Conservation (phyloP, 352 stramenopile genomes). For the Globisporangium iwayamae region DNA sequence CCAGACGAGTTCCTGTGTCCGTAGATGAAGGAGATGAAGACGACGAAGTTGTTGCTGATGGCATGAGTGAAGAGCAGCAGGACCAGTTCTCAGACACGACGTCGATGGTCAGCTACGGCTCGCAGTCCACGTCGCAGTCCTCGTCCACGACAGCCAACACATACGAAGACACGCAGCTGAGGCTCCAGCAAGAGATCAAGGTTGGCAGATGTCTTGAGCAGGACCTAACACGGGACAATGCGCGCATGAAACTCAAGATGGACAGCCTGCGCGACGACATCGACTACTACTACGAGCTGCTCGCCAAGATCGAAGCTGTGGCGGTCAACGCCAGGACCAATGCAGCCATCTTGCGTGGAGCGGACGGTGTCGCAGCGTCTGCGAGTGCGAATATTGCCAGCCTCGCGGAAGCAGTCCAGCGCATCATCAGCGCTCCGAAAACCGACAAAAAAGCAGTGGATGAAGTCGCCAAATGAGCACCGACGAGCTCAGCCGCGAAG, state of each 20-base stretch:
- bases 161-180: slow-evolving; percentile 13
- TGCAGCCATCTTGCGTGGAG: not conserved
- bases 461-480: not conserved
- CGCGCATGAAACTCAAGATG: slow-evolving; percentile 43
- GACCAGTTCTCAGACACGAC: not conserved
- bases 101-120: not conserved
- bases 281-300: slow-evolving; percentile 45
- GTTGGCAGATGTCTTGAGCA: slow-evolving; percentile 34
- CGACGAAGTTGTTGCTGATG: not conserved
- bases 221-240: slow-evolving; percentile 43
- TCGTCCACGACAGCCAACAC: not conserved
- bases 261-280: slow-evolving; percentile 41
- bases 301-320: slow-evolving; percentile 31
- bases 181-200: slow-evolving; percentile 27
- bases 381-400: not conserved
- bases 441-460: not conserved
- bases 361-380: not conserved
- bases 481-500: too few species aligned
- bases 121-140: not conserved
- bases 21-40: not conserved
- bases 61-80: not conserved
- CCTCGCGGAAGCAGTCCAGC: slow-evolving; percentile 23
- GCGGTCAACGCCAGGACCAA: not conserved
- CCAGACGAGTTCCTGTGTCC: not conserved
- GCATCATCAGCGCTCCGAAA: slow-evolving; percentile 36